These are phyloP conservation scores for Balakata baccata DNA, from an alignment of 345 rosid genomes.

Conservation along the genomic window DNA sequence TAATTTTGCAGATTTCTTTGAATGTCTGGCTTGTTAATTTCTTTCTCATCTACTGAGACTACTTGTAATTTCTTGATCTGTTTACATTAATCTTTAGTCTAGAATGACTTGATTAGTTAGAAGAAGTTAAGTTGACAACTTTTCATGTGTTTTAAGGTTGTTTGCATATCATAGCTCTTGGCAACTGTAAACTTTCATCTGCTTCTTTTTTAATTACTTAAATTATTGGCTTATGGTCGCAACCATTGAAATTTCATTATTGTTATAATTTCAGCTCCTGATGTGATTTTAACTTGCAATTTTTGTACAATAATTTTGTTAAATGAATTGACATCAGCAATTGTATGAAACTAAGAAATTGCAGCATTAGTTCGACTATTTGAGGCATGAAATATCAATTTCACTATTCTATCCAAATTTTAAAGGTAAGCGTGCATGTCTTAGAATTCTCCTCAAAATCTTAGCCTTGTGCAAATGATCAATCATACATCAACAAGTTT, in stretches of 20 bases:
- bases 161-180: background rate
- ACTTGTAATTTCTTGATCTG: background rate
- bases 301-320: too few species aligned
- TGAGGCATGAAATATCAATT: conserved; percentile 7
- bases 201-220: background rate
- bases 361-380: conserved; percentile 1
- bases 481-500: background rate
- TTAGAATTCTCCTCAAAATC: background rate
- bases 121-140: background rate
- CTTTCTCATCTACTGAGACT: background rate
- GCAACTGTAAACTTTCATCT: background rate
- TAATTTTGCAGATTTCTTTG: too few species aligned
- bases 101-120: background rate
- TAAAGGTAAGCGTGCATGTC: background rate
- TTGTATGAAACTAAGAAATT: background rate
- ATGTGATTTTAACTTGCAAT: too few species aligned
- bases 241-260: background rate
- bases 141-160: background rate
- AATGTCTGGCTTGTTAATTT: too few species aligned
- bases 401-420: background rate
- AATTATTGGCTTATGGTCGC: background rate
- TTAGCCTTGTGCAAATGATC: background rate
- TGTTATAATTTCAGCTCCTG: too few species aligned
- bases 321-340: too few species aligned
- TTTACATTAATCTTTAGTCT: background rate